phyloP scores from a whole-genome alignment of 2,329 filamentous ascomycete genomes.

The Penicillium sp. region DNA sequence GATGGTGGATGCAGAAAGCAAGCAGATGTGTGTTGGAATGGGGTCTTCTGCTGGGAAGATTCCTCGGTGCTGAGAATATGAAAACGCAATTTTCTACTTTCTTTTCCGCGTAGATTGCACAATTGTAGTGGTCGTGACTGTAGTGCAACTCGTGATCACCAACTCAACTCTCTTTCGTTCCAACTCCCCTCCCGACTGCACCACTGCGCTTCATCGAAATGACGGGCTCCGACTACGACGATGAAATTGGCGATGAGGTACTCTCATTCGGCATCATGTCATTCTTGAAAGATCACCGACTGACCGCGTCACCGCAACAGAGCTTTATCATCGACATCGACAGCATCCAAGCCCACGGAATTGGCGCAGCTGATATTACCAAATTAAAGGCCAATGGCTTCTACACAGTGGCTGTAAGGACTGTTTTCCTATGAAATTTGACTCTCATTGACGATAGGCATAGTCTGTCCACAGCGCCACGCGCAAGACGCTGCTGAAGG shows the following conservation, averaged over 20 bases:
- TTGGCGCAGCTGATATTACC: slow-evolving; percentile 59
- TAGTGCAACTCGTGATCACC: neutral
- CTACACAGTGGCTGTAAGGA: slow-evolving; percentile 56
- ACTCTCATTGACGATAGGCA: neutral
- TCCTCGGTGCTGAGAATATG: slow-evolving; percentile 23
- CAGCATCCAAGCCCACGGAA: slow-evolving; percentile 59
- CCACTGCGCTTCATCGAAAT: slow-evolving; percentile 31
- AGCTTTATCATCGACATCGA: slow-evolving; percentile 61
- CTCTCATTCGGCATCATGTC: neutral
- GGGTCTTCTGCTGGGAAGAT: slow-evolving; percentile 17
- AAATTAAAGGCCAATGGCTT: slow-evolving; percentile 60
- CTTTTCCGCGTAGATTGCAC: too few relatives aligned
- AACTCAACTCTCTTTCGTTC: neutral
- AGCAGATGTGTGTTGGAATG: slow-evolving; percentile 17
- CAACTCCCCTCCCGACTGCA: slow-evolving; percentile 1
- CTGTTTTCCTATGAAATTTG: neutral
- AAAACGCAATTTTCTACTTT: slow-evolving; percentile 19
- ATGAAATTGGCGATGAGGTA: slow-evolving; percentile 50
- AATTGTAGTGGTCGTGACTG: too few relatives aligned
- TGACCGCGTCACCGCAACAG: slow-evolving; percentile 28
- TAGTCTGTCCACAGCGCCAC: slow-evolving; percentile 58
- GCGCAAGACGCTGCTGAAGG: slow-evolving; percentile 56
- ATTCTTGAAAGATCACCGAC: neutral
- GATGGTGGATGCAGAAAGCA: slow-evolving; percentile 27
- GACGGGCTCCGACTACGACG: slow-evolving; percentile 50